A percentile compares a stretch with the other conserved stretches of the same genome.
These are phyloP conservation scores for Porpolomopsis calyptriformis DNA, from an alignment of 768 basidiomycete genomes.

Conservation along the genomic window DNA sequence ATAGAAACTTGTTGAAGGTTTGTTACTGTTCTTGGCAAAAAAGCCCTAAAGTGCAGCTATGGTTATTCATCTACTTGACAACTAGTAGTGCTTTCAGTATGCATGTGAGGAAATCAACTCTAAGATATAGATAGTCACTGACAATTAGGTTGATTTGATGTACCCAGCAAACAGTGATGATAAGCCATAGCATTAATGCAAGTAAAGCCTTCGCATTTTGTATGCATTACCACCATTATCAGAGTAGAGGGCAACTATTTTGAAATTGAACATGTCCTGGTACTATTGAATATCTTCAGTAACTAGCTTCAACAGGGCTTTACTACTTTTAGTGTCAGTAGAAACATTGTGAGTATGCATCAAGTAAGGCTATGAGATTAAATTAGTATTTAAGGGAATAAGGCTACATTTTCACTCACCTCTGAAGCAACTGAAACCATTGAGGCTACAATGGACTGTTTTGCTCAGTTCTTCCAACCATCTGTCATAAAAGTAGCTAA, in stretches of 20 bases:
- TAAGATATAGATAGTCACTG: too few species aligned
- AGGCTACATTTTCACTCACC: constrained; percentile 16
- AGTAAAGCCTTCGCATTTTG: too few species aligned
- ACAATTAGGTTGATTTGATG: constrained; percentile 20
- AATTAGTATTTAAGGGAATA: constrained; percentile 4
- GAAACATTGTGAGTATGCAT: too few species aligned
- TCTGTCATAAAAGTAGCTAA: constrained; percentile 19
- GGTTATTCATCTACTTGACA: constrained; percentile 24
- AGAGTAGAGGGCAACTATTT: too few species aligned
- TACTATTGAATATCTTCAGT: too few species aligned
- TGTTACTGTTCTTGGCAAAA: constrained; percentile 12
- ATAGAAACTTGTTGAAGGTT: constrained; percentile 9
- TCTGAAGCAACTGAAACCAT: constrained; percentile 16
- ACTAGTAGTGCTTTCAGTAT: constrained; percentile 17
- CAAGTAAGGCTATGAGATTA: too few species aligned
- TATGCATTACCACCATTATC: too few species aligned
- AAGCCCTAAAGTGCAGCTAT: constrained; percentile 13
- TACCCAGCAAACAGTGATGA: constrained; percentile 16
- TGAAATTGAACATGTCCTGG: too few species aligned
- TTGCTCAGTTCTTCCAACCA: constrained; percentile 23
- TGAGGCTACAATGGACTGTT: constrained; percentile 14
- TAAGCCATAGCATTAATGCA: too few species aligned
- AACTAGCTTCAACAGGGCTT: too few species aligned
- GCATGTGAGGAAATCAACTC: constrained; percentile 11
- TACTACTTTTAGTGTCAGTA: too few species aligned